Evolutionary conservation across 164 flowering plant species (phyloP), one percentile per base, ranked within the genome.

Genomic region (Vitis vinifera): DNA sequence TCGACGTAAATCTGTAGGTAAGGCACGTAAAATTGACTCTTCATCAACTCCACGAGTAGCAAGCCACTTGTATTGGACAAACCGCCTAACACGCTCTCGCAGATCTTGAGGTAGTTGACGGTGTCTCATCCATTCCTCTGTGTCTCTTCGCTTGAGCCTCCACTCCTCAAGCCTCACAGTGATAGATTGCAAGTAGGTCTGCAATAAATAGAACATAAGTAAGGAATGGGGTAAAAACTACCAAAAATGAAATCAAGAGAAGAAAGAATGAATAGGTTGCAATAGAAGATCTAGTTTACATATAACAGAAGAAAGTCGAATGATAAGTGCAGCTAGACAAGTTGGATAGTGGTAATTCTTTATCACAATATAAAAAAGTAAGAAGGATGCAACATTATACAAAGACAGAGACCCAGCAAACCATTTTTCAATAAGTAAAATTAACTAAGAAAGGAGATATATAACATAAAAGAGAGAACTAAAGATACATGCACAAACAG

Each of bases 81-180:
- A 89, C 8, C 82, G 73, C 10, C 89, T 62, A 2, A 83, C 88
- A 23, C 89, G 85, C 71, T 76, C 75, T 59, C 66, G 77, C 29
- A 89, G 70, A 75, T 74, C 73, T 55, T 76, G 76, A 49, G 91
- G 90, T 58, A 89, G 88, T 57, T 87, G 89, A 10, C 93, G 87
- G 71, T 89, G 93, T 50, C 69, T 79, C 93, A 89, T 89, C 91
- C 93, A 89, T 67, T 87, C 88, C 71, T 89, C 93, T 0, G 91
- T 85, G 75, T 89, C 93, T 51, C 91, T 73, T 55, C 89, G 78
- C 77, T 81, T 87, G 8, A 89, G 79, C 79, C 93, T 87, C 93
- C 91, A 87, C 68, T 87, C 91, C 71, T 89, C 93, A 27, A 88
- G 83, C 73, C 91, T 85, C 74, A 81, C 84, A 11, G 93, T 87